A percentile compares a stretch with the other conserved stretches of the same genome.
Evolutionary conservation across 306 rosid genomes (phyloP).

Genomic region (Lablab purpureus): DNA sequence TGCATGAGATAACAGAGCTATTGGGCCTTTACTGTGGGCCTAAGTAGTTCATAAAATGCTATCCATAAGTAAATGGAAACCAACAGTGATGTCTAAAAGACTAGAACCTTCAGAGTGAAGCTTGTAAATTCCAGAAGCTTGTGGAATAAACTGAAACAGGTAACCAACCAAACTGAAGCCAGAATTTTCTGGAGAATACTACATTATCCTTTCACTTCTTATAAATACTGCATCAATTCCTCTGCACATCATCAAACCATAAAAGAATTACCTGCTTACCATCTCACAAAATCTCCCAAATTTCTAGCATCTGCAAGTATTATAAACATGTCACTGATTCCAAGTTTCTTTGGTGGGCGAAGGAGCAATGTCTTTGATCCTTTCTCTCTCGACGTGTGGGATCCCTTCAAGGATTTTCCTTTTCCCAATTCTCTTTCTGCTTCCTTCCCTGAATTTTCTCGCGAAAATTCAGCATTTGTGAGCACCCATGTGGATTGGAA

Average conservation of each 20-base stretch:
- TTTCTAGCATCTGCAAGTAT: not conserved
- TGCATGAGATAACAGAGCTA: too few species aligned
- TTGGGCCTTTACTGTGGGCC: too few species aligned
- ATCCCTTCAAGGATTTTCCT: conserved; percentile 47
- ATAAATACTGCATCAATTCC: not conserved
- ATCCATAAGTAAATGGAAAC: too few species aligned
- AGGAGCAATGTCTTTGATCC: conserved; percentile 50
- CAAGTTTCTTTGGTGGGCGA: conserved; percentile 48
- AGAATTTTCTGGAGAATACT: conserved; percentile 5
- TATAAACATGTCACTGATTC: conserved; percentile 44
- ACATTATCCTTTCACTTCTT: not conserved
- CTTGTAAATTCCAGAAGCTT: not conserved
- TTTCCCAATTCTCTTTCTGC: conserved; percentile 34
- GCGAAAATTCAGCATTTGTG: conserved; percentile 46
- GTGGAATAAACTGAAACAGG: not conserved
- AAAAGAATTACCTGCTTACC: not conserved
- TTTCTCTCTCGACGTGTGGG: conserved; percentile 52
- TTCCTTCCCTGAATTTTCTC: too few species aligned
- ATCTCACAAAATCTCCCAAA: not conserved
- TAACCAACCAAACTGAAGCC: not conserved
- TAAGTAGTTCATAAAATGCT: too few species aligned
- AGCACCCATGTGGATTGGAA: conserved; percentile 51
- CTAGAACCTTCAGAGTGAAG: too few species aligned
- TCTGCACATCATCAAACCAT: not conserved
- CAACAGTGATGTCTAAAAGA: too few species aligned